phyloP scores from a whole-genome alignment of 2,329 filamentous ascomycete species.

The Penicillium expansum region DNA sequence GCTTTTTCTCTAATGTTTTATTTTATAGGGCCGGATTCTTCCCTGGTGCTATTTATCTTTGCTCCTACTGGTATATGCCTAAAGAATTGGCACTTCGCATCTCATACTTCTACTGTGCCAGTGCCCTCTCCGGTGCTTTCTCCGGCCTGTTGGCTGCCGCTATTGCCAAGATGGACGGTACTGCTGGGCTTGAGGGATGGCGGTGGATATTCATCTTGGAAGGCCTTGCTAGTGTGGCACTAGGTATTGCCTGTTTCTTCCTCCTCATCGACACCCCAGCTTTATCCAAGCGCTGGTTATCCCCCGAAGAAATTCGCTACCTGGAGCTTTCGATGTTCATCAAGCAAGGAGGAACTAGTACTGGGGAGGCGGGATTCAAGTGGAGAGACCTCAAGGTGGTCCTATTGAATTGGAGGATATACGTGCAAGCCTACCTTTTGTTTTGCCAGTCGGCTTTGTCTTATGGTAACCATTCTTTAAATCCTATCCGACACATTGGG shows the following conservation, averaged over 20 bases:
- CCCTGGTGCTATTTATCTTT: constrained; percentile 27
- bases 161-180: constrained; percentile 49
- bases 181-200: constrained; percentile 46
- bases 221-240: constrained; percentile 43
- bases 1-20: not conserved
- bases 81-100: constrained; percentile 20
- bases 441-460: constrained; percentile 21
- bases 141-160: constrained; percentile 50
- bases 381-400: constrained; percentile 36
- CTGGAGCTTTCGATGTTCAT: constrained; percentile 39
- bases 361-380: constrained; percentile 11
- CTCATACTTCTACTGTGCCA: constrained; percentile 25
- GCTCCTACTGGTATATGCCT: constrained; percentile 24
- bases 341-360: constrained; percentile 16
- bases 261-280: constrained; percentile 44
- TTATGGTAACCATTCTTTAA: constrained; percentile 19
- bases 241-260: constrained; percentile 42
- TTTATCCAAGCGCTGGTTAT: constrained; percentile 38
- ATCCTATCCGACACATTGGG: constrained; percentile 5
- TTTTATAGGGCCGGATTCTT: constrained; percentile 23
- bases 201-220: constrained; percentile 51
- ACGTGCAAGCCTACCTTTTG: constrained; percentile 33
- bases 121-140: constrained; percentile 44
- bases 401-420: constrained; percentile 40
- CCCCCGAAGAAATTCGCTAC: constrained; percentile 37